Evolutionary conservation across 805 yeast species (phyloP).

Genomic region (Trichomonascus vanleenenianus): DNA sequence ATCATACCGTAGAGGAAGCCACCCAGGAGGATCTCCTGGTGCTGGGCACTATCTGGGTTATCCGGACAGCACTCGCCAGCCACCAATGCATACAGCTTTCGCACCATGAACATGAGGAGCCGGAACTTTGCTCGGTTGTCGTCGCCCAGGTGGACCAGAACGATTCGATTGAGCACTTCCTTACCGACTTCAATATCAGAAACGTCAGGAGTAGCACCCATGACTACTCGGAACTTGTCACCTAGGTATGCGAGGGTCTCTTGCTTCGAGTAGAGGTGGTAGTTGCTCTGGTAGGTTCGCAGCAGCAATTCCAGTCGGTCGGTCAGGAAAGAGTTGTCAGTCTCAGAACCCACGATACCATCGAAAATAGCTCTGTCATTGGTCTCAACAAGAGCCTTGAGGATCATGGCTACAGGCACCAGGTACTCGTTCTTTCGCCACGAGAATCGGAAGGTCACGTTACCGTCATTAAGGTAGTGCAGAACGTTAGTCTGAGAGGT

Average conservation of each 20-base stretch:
- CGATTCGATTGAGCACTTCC: constrained; percentile 74
- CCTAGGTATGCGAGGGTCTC: constrained; percentile 94
- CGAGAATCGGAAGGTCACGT: constrained; percentile 90
- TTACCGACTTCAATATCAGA: constrained; percentile 88
- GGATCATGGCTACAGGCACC: constrained; percentile 86
- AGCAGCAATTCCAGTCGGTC: constrained; percentile 94
- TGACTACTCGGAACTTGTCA: constrained; percentile 89
- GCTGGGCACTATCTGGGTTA: constrained; percentile 98
- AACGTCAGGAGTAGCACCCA: constrained; percentile 81
- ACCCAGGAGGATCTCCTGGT: constrained; percentile 92
- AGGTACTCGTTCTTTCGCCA: constrained; percentile 96
- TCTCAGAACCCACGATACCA: constrained; percentile 88
- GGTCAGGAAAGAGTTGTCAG: constrained; percentile 83
- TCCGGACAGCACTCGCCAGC: constrained; percentile 97
- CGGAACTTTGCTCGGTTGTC: constrained; percentile 74
- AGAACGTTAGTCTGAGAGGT: constrained; percentile 96
- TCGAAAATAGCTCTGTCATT: constrained; percentile 94
- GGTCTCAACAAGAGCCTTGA: constrained; percentile 84
- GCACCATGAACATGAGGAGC: constrained; percentile 85
- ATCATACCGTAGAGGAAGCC: constrained; percentile 97
- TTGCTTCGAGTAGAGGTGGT: constrained; percentile 66
- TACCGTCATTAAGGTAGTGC: constrained; percentile 93
- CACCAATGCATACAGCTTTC: constrained; percentile 88
- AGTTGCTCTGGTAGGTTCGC: constrained; percentile 71
- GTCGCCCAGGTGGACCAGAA: constrained; percentile 66